Percentiles rank a stretch among this genome's conserved stretches.
phyloP scores from a whole-genome alignment of 164 flowering plant species.

The Protea cynaroides region DNA sequence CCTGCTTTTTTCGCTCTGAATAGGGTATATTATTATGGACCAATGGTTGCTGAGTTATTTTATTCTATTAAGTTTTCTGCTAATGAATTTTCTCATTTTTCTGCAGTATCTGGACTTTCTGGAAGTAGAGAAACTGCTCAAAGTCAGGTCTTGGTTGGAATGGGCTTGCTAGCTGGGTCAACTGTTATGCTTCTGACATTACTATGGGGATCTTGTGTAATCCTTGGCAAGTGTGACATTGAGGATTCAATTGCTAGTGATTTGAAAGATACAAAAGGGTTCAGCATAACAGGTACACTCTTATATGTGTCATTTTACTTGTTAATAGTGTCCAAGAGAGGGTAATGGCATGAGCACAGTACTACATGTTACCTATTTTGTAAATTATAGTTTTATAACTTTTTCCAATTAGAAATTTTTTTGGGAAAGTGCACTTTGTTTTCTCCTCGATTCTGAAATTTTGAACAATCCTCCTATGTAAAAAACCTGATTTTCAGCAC shows the following conservation, averaged over 20 bases:
- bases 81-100: background rate
- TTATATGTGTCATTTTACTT: constrained; percentile 1
- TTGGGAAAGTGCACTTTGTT: no score
- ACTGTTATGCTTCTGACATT: constrained; percentile 89
- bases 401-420: no score
- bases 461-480: no score
- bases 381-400: no score
- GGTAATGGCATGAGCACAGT: background rate
- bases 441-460: no score
- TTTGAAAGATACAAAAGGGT: constrained; percentile 10
- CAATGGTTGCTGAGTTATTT: no score
- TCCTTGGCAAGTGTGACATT: constrained; percentile 81
- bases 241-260: constrained; percentile 34
- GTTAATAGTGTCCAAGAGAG: background rate
- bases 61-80: no score
- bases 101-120: background rate
- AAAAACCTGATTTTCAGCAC: no score
- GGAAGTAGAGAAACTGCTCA: constrained; percentile 52
- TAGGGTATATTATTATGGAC: no score
- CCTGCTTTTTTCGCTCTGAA: no score
- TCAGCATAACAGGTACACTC: constrained; percentile 45
- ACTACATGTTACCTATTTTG: background rate
- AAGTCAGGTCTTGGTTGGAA: constrained; percentile 87
- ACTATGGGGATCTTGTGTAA: constrained; percentile 86
- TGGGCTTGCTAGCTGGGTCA: constrained; percentile 97